These are phyloP conservation scores for Penicillium sp. DNA, from an alignment of 2,329 filamentous ascomycete species.

Conservation along the genomic window DNA sequence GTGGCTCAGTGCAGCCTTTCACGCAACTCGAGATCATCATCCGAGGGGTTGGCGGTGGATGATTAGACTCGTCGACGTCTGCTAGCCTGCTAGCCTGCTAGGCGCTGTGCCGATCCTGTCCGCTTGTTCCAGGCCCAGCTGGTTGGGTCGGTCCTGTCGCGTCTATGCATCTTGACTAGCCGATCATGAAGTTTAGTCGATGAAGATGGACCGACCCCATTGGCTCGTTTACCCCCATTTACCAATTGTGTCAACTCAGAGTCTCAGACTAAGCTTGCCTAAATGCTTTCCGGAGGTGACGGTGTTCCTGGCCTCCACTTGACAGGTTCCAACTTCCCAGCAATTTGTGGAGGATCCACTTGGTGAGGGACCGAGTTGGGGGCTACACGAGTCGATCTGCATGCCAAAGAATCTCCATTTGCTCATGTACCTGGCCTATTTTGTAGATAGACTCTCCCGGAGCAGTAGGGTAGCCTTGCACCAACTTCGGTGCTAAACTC, in stretches of 20 bases:
- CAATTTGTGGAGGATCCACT: constrained; percentile 1
- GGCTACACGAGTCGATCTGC: constrained; percentile 18
- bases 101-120: constrained; percentile 1
- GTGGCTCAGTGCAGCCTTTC: neutral
- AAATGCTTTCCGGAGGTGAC: too few species aligned
- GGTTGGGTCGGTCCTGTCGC: constrained; percentile 3
- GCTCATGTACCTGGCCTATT: neutral
- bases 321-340: neutral
- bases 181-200: too few species aligned
- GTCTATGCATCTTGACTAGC: neutral
- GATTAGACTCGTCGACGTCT: too few species aligned
- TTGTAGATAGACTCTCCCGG: neutral
- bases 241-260: neutral
- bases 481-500: too few species aligned
- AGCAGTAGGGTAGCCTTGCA: too few species aligned
- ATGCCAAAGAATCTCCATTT: neutral
- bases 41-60: neutral
- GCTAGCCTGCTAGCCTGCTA: neutral
- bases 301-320: neutral
- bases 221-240: too few species aligned
- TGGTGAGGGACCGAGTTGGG: neutral
- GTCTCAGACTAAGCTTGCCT: too few species aligned
- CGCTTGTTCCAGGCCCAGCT: neutral
- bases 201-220: too few species aligned
- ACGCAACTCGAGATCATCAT: neutral